phyloP scores from a whole-genome alignment of 2,329 filamentous ascomycete genomes.

The Penicillium sp. region DNA sequence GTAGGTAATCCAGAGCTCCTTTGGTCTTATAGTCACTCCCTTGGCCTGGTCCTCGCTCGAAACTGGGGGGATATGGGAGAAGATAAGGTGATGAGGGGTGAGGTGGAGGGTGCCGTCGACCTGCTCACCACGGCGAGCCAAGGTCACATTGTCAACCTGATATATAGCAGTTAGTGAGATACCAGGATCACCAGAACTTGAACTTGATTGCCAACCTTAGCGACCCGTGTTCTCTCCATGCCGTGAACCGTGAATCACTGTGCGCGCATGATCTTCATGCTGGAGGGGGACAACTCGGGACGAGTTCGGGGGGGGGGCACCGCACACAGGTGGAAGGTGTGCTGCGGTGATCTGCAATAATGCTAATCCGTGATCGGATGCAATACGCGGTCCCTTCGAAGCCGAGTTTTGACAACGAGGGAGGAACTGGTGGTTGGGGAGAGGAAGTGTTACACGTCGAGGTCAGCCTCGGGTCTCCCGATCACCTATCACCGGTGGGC shows the following conservation, averaged over 20 bases:
- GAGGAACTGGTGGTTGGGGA: constrained; percentile 2
- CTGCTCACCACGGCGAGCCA: constrained; percentile 56
- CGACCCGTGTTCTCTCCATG: constrained; percentile 48
- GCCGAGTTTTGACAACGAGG: too few species aligned
- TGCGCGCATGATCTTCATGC: constrained; percentile 35
- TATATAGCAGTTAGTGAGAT: constrained; percentile 1
- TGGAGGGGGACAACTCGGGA: constrained; percentile 11
- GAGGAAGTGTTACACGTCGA: constrained; percentile 9
- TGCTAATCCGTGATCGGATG: too few species aligned
- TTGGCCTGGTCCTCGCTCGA: constrained; percentile 42
- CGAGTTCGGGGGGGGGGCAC: constrained; percentile 1
- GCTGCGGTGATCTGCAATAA: not conserved
- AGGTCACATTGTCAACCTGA: constrained; percentile 56
- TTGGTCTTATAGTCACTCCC: constrained; percentile 47
- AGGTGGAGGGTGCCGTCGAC: constrained; percentile 61
- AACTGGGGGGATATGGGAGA: constrained; percentile 54
- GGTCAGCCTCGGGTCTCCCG: constrained; percentile 8
- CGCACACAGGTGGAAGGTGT: not conserved
- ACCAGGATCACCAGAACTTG: not conserved
- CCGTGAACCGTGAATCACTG: constrained; percentile 31
- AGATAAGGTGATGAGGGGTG: constrained; percentile 63
- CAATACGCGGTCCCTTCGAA: too few species aligned
- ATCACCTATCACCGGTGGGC: too few species aligned
- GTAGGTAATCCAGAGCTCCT: constrained; percentile 90
- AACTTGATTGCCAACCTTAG: constrained; percentile 35